Percentiles rank a stretch among this genome's conserved stretches.
Evolutionary conservation across 2,329 filamentous ascomycete species (phyloP).

Genomic region (Nemania abortiva): DNA sequence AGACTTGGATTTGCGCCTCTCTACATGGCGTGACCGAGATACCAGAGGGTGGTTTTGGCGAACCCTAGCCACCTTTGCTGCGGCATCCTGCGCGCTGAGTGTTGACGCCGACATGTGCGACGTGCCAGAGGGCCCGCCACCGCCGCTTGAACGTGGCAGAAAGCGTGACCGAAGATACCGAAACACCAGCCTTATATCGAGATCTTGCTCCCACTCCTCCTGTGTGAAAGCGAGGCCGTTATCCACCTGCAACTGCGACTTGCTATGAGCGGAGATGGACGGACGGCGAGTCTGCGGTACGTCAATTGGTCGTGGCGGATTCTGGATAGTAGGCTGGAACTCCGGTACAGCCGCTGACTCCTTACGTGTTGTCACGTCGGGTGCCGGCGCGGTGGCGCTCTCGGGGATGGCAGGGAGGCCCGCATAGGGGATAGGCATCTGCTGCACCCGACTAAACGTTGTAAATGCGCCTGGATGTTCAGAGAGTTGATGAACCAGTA

Average conservation of each 20-base stretch:
- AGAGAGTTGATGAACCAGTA: constrained; percentile 84
- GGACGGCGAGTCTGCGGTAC: constrained; percentile 50
- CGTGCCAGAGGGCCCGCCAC: constrained; percentile 58
- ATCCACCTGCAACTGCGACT: constrained; percentile 41
- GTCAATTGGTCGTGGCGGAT: constrained; percentile 53
- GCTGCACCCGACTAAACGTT: constrained; percentile 76
- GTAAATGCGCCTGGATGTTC: constrained; percentile 91
- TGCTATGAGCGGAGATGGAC: constrained; percentile 33
- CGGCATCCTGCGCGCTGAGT: constrained; percentile 70
- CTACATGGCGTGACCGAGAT: constrained; percentile 66
- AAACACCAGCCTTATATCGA: constrained; percentile 93
- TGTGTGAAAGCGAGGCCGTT: constrained; percentile 62
- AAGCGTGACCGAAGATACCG: constrained; percentile 85
- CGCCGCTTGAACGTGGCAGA: constrained; percentile 62
- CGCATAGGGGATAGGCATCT: constrained; percentile 78
- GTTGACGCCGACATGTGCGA: constrained; percentile 62
- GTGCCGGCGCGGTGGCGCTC: constrained; percentile 53
- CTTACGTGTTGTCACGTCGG: constrained; percentile 59
- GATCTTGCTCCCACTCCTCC: constrained; percentile 93
- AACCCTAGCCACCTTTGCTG: constrained; percentile 84
- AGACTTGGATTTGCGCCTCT: constrained; percentile 69
- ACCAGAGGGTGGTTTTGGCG: constrained; percentile 91
- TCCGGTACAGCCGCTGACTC: constrained; percentile 61
- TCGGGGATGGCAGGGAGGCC: constrained; percentile 77
- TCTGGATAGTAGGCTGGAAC: constrained; percentile 63